Conservation (phyloP, 441 rosid genomes). For the Theobroma grandiflorum region DNA sequence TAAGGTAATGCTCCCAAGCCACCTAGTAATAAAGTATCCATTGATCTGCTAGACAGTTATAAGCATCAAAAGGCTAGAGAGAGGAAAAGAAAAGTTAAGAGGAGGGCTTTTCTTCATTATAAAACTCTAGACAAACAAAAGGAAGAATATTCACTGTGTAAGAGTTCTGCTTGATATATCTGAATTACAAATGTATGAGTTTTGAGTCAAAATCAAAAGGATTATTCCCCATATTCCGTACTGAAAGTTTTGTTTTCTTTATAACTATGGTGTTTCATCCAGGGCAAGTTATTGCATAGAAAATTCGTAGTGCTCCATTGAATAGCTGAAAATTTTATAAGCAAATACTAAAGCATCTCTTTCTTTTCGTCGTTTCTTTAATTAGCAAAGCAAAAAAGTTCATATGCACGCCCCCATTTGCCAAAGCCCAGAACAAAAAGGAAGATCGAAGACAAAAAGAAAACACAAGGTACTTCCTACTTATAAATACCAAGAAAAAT, state of each 20-base stretch:
- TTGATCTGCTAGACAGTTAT: background rate
- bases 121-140: background rate
- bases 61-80: slow-evolving; percentile 23
- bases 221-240: background rate
- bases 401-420: background rate
- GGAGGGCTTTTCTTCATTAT: background rate
- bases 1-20: slow-evolving; percentile 6
- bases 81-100: slow-evolving; percentile 3
- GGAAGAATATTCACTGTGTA: slow-evolving; percentile 25
- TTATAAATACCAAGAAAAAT: background rate
- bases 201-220: slow-evolving; percentile 26
- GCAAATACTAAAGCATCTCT: background rate
- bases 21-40: background rate
- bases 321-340: background rate
- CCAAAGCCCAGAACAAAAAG: background rate
- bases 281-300: background rate
- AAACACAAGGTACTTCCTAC: background rate
- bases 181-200: background rate
- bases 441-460: background rate
- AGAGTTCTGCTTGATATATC: background rate
- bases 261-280: background rate
- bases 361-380: background rate
- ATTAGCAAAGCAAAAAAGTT: background rate
- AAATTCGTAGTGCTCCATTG: slow-evolving; percentile 7
- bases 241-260: slow-evolving; percentile 9